These are phyloP conservation scores for Chalaropsis thielavioides DNA, from an alignment of 2,329 filamentous ascomycete species.

Conservation along the genomic window DNA sequence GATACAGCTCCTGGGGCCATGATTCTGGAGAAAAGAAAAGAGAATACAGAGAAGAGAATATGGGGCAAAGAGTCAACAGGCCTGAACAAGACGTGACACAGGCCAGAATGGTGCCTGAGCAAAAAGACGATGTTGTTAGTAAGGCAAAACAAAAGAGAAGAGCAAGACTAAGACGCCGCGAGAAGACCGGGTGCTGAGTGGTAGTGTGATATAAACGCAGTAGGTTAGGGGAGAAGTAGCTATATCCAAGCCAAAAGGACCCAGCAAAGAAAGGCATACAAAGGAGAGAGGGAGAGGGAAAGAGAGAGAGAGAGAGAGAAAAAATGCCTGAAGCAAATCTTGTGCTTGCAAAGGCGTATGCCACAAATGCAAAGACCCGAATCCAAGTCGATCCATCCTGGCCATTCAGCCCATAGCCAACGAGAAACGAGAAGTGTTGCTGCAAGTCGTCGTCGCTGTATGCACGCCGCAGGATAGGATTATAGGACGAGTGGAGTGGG, in stretches of 20 bases:
- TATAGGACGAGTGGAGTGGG: background rate
- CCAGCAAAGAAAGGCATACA: background rate
- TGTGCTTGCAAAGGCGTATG: constrained; percentile 1
- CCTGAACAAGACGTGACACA: background rate
- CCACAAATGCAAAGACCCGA: background rate
- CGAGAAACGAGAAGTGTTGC: background rate
- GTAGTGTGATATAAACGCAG: background rate
- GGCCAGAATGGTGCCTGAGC: constrained; percentile 6
- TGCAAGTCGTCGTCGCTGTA: background rate
- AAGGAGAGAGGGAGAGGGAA: background rate
- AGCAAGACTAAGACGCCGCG: background rate
- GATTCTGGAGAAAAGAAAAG: background rate
- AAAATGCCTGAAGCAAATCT: background rate
- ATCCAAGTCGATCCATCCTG: constrained; percentile 1
- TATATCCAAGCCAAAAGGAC: background rate
- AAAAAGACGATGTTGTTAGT: background rate
- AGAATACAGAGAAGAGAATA: background rate
- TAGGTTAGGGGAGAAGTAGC: background rate
- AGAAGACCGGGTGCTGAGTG: background rate
- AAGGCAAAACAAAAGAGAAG: background rate
- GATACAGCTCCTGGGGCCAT: constrained; percentile 3
- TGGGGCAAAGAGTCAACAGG: constrained; percentile 1
- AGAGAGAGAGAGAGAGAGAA: no score
- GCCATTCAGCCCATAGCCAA: constrained; percentile 2
- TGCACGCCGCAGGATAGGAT: background rate